Conservation (phyloP, 2,329 filamentous ascomycete species). For the Calonectria honghensis region DNA sequence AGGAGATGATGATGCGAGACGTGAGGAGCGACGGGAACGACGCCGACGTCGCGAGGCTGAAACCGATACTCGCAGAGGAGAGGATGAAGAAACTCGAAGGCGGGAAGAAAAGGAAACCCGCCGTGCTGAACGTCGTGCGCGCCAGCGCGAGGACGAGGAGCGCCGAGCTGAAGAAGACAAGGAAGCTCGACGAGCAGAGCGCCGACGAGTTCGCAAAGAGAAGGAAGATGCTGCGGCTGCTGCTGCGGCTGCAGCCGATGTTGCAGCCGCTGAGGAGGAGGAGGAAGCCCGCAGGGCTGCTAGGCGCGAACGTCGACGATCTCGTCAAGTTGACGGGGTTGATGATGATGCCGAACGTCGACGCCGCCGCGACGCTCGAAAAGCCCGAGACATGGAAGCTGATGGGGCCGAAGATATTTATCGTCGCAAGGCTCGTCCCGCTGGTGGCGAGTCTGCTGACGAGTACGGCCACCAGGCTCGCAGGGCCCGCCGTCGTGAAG, state of each 20-base stretch:
- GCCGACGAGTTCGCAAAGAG: constrained; percentile 70
- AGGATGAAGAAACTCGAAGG: constrained; percentile 66
- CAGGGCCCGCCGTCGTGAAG: constrained; percentile 61
- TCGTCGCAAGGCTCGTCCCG: constrained; percentile 56
- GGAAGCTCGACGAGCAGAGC: constrained; percentile 70
- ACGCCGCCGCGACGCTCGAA: constrained; percentile 72
- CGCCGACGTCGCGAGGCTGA: constrained; percentile 70
- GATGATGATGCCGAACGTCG: constrained; percentile 75
- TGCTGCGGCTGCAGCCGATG: constrained; percentile 63
- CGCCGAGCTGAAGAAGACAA: constrained; percentile 69
- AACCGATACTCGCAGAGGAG: constrained; percentile 66
- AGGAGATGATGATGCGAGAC: constrained; percentile 71
- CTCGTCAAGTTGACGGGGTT: constrained; percentile 64
- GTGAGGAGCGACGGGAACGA: constrained; percentile 72
- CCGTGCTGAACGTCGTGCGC: constrained; percentile 71
- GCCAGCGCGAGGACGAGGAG: constrained; percentile 51
- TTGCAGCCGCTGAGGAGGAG: constrained; percentile 65
- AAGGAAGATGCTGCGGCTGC: constrained; percentile 64
- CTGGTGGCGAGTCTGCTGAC: constrained; percentile 64
- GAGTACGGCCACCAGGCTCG: constrained; percentile 66
- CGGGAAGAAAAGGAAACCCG: constrained; percentile 69
- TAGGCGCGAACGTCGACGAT: constrained; percentile 70
- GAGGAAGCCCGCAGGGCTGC: constrained; percentile 67
- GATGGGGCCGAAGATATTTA: constrained; percentile 57
- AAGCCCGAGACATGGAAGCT: constrained; percentile 65